Evolutionary conservation across 1,139 yeast genomes (phyloP).

Genomic region (Blastobotrys persicus): DNA sequence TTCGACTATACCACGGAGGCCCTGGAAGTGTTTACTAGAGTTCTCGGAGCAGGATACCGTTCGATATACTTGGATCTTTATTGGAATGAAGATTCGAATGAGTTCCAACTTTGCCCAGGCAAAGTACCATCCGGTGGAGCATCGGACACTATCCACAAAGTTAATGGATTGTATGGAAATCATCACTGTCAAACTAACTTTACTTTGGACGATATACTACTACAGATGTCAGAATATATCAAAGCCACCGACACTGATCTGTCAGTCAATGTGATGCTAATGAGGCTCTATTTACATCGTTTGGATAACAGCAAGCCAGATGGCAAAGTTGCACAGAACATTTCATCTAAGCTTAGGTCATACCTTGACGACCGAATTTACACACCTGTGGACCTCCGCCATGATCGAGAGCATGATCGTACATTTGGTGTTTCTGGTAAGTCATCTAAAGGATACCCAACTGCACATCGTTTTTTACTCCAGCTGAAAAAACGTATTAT

Average conservation of each 20-base stretch:
- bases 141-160: background rate
- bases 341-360: background rate
- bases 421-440: slow-evolving; percentile 27
- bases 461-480: slow-evolving; percentile 46
- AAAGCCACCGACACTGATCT: slow-evolving; percentile 53
- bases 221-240: slow-evolving; percentile 43
- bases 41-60: slow-evolving; percentile 54
- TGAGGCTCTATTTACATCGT: slow-evolving; percentile 49
- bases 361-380: slow-evolving; percentile 33
- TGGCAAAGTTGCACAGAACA: background rate
- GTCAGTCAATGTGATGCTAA: slow-evolving; percentile 51
- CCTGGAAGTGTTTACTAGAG: slow-evolving; percentile 38
- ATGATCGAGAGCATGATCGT: slow-evolving; percentile 28
- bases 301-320: slow-evolving; percentile 19
- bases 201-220: slow-evolving; percentile 43
- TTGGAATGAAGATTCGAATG: slow-evolving; percentile 51
- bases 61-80: slow-evolving; percentile 60
- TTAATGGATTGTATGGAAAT: slow-evolving; percentile 10
- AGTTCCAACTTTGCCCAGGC: slow-evolving; percentile 71
- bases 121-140: slow-evolving; percentile 17
- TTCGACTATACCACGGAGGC: slow-evolving; percentile 51
- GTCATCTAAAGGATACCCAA: slow-evolving; percentile 41
- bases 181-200: slow-evolving; percentile 46
- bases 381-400: slow-evolving; percentile 35
- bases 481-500: slow-evolving; percentile 44